Evolutionary conservation across 176 grass and related monocot genomes (phyloP), one percentile per base, ranked within the genome.

Genomic region (Saccharum officinarum): DNA sequence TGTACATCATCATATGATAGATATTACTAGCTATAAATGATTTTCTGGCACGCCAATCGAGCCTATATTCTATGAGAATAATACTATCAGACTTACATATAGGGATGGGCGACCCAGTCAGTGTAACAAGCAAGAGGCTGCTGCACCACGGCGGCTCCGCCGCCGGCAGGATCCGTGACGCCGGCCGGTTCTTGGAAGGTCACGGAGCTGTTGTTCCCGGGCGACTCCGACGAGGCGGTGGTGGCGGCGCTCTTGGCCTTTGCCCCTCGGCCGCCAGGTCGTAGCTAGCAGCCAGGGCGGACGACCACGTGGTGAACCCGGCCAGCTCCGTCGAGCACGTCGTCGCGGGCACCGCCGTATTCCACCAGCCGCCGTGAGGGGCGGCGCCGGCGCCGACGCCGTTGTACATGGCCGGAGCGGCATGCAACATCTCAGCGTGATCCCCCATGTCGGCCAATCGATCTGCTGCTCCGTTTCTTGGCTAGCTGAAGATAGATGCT

Each of bases 171-270:
- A 50, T 80, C 74, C 25, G 84, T 26, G 80, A 86, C 47, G 84
- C 67, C 66, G 9, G 71, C 28, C 1, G 64, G 66, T 7, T 94
- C 92, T 49, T 94, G 92, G 89, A 88, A 91, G 15, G 83, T 94
- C 10, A 84, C n/a, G 4, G 88, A 86, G 80, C 89, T 88, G 80
- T 83, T 88, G 80, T 86, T 86, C 7, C 85, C 88, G 10, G 92
- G 88, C 3, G 88, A 91, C 37, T 80, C 89, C 71, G 89, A 87
- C 17, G 89, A 91, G 77, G 89, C 85, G 25, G 85, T 84, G 81
- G 89, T 71, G 63, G 63, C 54, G 20, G 63, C 42, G 49, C 61
- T 81, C 71, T 55, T 91, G 18, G 89, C 60, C 84, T 87, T 91
- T 34, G 28, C 63, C 20, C 77, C 54, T 80, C 85, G 16, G 12